Percentiles rank a stretch among this genome's conserved stretches.
Conservation (phyloP, 768 basidiomycete genomes). For the Pleurotus cornucopiae region DNA sequence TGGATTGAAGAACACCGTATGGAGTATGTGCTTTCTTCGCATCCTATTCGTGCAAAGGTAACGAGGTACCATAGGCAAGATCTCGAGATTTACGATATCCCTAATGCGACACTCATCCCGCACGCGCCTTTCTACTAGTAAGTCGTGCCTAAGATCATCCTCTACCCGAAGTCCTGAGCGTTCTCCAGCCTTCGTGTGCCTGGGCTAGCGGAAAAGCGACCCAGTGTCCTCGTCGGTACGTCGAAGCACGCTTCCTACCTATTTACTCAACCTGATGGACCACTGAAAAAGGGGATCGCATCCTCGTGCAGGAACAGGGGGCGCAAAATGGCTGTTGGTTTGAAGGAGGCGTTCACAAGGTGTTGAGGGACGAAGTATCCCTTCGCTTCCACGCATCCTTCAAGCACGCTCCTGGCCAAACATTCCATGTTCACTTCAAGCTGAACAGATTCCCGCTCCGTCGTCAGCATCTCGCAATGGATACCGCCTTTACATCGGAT, state of each 20-base stretch:
- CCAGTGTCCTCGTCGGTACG: slow-evolving; percentile 52
- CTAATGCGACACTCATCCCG: slow-evolving; percentile 24
- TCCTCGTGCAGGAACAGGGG: slow-evolving; percentile 43
- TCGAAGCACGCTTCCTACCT: slow-evolving; percentile 5
- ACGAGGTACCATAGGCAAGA: slow-evolving; percentile 27
- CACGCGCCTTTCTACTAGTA: slow-evolving; percentile 33
- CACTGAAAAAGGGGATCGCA: slow-evolving; percentile 40
- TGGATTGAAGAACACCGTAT: slow-evolving; percentile 52
- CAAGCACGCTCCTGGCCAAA: slow-evolving; percentile 21
- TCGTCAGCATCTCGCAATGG: slow-evolving; percentile 57
- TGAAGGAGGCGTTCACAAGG: slow-evolving; percentile 53
- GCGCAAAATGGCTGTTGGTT: slow-evolving; percentile 43
- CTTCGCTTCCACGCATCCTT: slow-evolving; percentile 48
- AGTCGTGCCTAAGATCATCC: too few species aligned
- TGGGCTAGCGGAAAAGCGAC: slow-evolving; percentile 55
- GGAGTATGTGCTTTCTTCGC: slow-evolving; percentile 26
- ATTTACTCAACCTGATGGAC: neutral
- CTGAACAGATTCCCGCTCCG: slow-evolving; percentile 52
- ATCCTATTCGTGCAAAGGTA: neutral
- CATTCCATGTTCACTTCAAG: slow-evolving; percentile 51
- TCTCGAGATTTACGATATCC: slow-evolving; percentile 34
- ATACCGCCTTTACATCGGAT: slow-evolving; percentile 36
- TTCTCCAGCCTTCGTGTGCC: slow-evolving; percentile 42
- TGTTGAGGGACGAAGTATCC: slow-evolving; percentile 45
- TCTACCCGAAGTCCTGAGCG: too few species aligned